Conservation (phyloP, 257 asterid genomes). For the Nicotiana sylvestris region DNA sequence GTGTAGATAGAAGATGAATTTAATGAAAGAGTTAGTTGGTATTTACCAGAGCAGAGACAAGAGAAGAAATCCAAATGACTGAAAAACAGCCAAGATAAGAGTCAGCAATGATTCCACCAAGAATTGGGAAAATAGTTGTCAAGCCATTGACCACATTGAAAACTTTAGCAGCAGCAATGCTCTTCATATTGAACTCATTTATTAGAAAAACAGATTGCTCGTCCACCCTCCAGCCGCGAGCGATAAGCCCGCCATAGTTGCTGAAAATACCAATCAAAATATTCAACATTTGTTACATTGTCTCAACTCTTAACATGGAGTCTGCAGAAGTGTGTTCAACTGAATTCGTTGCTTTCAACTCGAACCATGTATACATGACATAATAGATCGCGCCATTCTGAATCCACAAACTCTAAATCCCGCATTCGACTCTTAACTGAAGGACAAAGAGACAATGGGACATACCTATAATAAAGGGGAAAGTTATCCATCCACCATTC, state of each 20-base stretch:
- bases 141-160: constrained; percentile 64
- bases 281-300: not conserved
- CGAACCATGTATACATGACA: no score
- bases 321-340: not conserved
- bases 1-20: not conserved
- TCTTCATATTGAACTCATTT: constrained; percentile 63
- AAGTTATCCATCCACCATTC: constrained; percentile 53
- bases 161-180: constrained; percentile 68
- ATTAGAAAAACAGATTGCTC: constrained; percentile 65
- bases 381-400: no score
- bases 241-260: constrained; percentile 53
- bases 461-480: constrained; percentile 44
- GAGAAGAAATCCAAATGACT: constrained; percentile 70
- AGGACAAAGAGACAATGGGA: not conserved
- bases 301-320: no score
- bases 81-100: constrained; percentile 63
- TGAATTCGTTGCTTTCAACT: not conserved
- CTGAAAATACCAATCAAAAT: constrained; percentile 21
- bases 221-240: constrained; percentile 70
- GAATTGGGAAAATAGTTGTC: constrained; percentile 60
- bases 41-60: constrained; percentile 58
- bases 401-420: not conserved
- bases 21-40: not conserved
- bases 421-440: not conserved
- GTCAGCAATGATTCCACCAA: constrained; percentile 74